Base-by-base conservation (phyloP, 352 stramenopile genomes). In the Phytophthora ohioensis region DNA sequence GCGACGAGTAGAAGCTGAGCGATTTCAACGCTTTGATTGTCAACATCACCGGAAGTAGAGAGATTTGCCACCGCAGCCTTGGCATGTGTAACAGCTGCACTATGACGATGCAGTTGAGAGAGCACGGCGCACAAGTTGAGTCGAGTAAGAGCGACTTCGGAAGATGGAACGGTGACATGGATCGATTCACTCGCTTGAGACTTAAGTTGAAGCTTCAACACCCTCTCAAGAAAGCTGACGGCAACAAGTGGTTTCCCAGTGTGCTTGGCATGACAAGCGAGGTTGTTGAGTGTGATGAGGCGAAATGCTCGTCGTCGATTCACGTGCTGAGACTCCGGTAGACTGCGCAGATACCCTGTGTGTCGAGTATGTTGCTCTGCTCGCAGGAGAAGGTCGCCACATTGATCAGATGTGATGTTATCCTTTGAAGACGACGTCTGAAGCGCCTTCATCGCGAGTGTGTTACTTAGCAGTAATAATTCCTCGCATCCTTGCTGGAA, bases 401-500 rank as follows among this genome's bases (percentile, higher is more conserved):
- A 77, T 42, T 64, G 12, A n/a, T 76, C 56, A 17, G 60, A 57
- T 17, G 61, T 67, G 21, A 21, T 17, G 9, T 39, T 30, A 3
- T 67, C 62, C 11, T 66, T 36, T 5, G 47, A 17, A 11, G 39
- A 55, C n/a, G 62, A 65, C 48, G 4, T 17, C 43, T 81, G 72
- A 0, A 90, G 57, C 11, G 76, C 48, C n/a, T 81, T 78, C 75
- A 92, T 90, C 6, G 80, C 78, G 0, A 80, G 65, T 9, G 80
- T 81, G 60, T 90, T 92, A 64, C 72, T 88, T n/a, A 87, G 67
- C 3, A 92, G 61, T 30, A 90, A 51, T 47, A 87, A 88, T 64
- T 92, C 84, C 49, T 92, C 76, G 30, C 77, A 87, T 1, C 80
- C 82, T 52, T 85, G 79, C 54, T 91, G 82, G 62, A 89, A 91